Evolutionary conservation across 2,329 filamentous ascomycete genomes (phyloP).

Genomic region (Botryotinia convoluta): DNA sequence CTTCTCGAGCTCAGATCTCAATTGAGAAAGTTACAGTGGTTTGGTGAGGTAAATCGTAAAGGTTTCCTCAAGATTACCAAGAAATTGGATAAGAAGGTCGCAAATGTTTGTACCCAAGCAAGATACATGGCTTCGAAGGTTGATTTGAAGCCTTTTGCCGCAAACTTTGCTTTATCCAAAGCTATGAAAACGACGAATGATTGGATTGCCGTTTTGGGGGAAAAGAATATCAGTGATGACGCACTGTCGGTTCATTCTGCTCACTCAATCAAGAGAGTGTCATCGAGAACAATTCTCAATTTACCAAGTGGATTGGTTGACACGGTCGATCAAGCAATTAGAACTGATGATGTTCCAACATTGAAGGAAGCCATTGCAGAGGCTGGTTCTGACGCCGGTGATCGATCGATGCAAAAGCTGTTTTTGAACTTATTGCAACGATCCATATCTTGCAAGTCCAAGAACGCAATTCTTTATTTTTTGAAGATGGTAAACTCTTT

Average conservation of each 20-base stretch:
- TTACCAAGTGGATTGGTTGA: conserved; percentile 68
- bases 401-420: conserved; percentile 60
- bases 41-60: conserved; percentile 91
- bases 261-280: conserved; percentile 71
- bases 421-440: conserved; percentile 78
- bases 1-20: conserved; percentile 85
- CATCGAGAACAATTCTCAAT: conserved; percentile 71
- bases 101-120: conserved; percentile 71
- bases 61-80: conserved; percentile 99
- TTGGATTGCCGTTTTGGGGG: conserved; percentile 81
- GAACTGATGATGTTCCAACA: conserved; percentile 60
- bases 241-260: conserved; percentile 65
- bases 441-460: conserved; percentile 68
- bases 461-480: conserved; percentile 67
- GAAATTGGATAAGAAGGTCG: conserved; percentile 94
- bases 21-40: conserved; percentile 92
- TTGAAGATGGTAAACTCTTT: conserved; percentile 67
- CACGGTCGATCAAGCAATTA: conserved; percentile 68
- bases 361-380: conserved; percentile 58
- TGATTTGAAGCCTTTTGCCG: conserved; percentile 82
- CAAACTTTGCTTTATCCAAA: conserved; percentile 58
- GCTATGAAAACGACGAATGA: conserved; percentile 75
- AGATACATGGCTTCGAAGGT: conserved; percentile 89
- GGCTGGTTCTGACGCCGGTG: conserved; percentile 52
- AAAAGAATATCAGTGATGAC: conserved; percentile 75